Conservation (phyloP, 805 yeast species). For the Dipodascopsis uninucleata region DNA sequence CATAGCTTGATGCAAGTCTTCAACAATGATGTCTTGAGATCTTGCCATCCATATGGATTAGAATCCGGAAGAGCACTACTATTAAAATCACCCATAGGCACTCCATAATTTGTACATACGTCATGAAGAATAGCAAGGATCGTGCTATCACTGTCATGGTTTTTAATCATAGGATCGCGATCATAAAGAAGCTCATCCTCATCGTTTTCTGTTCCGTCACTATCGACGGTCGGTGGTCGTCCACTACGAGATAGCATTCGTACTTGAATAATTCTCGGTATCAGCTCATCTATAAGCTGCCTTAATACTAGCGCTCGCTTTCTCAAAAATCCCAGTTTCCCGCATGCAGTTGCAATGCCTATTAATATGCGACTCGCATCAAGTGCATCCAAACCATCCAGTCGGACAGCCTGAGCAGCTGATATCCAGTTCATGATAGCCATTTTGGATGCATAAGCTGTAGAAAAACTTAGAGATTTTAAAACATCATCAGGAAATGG, state of each 20-base stretch:
- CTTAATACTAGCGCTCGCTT: conserved; percentile 69
- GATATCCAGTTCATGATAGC: conserved; percentile 23
- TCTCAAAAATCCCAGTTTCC: conserved; percentile 56
- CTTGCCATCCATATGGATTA: conserved; percentile 47
- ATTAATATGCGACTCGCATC: conserved; percentile 49
- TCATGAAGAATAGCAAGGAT: conserved; percentile 46
- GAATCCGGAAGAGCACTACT: conserved; percentile 23
- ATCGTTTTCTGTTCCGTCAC: neutral
- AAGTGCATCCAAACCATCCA: conserved; percentile 25
- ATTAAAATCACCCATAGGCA: conserved; percentile 37
- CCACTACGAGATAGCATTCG: conserved; percentile 15
- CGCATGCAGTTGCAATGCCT: conserved; percentile 61
- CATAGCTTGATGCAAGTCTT: conserved; percentile 52
- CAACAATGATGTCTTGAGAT: conserved; percentile 54
- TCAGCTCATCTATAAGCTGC: conserved; percentile 50
- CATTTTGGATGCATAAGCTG: conserved; percentile 24
- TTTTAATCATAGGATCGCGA: neutral
- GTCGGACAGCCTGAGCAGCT: conserved; percentile 18
- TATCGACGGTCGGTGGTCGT: neutral
- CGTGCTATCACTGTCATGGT: conserved; percentile 30
- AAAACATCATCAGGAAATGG: conserved; percentile 27
- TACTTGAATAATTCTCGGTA: conserved; percentile 30
- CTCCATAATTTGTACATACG: conserved; percentile 53
- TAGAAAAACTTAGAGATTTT: neutral
- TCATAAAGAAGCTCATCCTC: neutral